Percentiles rank a stretch among this genome's conserved stretches.
phyloP scores from a whole-genome alignment of 805 yeast species.

The Sugiyamaella floridensis region DNA sequence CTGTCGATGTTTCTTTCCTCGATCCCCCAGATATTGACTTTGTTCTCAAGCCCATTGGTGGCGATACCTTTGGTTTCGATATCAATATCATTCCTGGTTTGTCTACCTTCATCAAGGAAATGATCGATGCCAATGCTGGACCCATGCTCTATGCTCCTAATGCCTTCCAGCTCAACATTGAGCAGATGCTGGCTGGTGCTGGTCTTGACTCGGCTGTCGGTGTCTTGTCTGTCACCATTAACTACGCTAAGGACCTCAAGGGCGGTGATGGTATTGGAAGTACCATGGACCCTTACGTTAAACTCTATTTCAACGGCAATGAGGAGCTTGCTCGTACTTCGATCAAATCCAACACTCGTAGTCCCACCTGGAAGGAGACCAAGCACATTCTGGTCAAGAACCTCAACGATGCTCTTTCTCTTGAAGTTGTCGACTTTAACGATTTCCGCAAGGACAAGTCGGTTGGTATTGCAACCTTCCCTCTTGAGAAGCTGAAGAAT shows the following conservation, averaged over 20 bases:
- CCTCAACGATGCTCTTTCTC: conserved; percentile 73
- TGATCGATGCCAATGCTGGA: conserved; percentile 81
- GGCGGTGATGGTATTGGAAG: conserved; percentile 65
- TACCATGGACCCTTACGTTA: conserved; percentile 85
- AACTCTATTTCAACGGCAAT: conserved; percentile 53
- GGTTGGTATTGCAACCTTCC: conserved; percentile 71
- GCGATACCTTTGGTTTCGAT: conserved; percentile 81
- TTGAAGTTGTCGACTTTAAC: conserved; percentile 70
- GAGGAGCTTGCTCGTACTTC: conserved; percentile 59
- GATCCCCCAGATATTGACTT: conserved; percentile 89
- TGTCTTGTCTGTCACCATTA: conserved; percentile 62
- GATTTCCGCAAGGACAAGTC: conserved; percentile 69
- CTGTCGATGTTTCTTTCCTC: conserved; percentile 75
- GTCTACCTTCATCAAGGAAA: conserved; percentile 69
- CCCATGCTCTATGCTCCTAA: conserved; percentile 85
- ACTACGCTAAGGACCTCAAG: conserved; percentile 59
- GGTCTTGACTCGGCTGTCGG: conserved; percentile 80
- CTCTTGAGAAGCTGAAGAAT: conserved; percentile 57
- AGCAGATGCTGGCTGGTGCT: conserved; percentile 80
- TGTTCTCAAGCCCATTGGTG: conserved; percentile 70
- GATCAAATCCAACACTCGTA: conserved; percentile 55
- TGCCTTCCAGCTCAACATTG: conserved; percentile 86
- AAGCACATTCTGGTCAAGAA: conserved; percentile 61
- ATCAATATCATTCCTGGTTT: conserved; percentile 82
- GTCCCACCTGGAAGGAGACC: conserved; percentile 83